These are phyloP conservation scores for Phialophora macrospora DNA, from an alignment of 2,329 filamentous ascomycete species.

Conservation along the genomic window DNA sequence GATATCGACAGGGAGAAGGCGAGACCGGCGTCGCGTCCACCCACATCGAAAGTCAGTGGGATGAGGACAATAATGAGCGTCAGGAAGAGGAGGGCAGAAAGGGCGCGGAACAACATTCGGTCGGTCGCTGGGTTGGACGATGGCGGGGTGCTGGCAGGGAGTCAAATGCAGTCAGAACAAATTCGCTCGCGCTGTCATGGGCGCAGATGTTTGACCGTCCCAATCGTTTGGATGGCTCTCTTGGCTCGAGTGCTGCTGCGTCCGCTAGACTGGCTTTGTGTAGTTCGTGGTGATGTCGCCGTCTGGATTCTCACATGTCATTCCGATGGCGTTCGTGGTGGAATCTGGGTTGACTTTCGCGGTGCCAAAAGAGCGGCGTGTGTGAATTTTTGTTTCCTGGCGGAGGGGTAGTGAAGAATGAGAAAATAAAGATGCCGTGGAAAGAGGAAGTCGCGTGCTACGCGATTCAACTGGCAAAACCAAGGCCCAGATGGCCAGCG, in stretches of 20 bases:
- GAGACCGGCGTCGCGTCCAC: conserved; percentile 89
- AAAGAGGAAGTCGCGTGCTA: conserved; percentile 17
- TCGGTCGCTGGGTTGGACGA: conserved; percentile 42
- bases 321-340: conserved; percentile 20
- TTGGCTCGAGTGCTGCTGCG: not conserved
- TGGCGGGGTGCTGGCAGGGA: conserved; percentile 55
- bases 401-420: conserved; percentile 12
- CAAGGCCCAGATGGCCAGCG: not conserved
- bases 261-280: conserved; percentile 10
- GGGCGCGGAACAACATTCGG: conserved; percentile 78
- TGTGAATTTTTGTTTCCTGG: conserved; percentile 5
- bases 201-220: not conserved
- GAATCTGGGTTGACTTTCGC: conserved; percentile 3
- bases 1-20: conserved; percentile 91
- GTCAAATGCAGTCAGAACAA: conserved; percentile 6
- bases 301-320: conserved; percentile 38
- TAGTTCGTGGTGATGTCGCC: conserved; percentile 25
- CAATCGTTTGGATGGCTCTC: not conserved
- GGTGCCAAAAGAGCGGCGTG: conserved; percentile 11
- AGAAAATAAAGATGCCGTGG: not conserved
- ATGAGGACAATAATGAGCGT: conserved; percentile 93
- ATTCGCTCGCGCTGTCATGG: not conserved
- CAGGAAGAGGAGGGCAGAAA: conserved; percentile 84
- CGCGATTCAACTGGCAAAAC: conserved; percentile 9
- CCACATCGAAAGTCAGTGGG: conserved; percentile 96